Percentiles rank a stretch among this genome's conserved stretches.
Conservation (phyloP, 2,329 filamentous ascomycete species). For the Stagonosporopsis rhizophila region DNA sequence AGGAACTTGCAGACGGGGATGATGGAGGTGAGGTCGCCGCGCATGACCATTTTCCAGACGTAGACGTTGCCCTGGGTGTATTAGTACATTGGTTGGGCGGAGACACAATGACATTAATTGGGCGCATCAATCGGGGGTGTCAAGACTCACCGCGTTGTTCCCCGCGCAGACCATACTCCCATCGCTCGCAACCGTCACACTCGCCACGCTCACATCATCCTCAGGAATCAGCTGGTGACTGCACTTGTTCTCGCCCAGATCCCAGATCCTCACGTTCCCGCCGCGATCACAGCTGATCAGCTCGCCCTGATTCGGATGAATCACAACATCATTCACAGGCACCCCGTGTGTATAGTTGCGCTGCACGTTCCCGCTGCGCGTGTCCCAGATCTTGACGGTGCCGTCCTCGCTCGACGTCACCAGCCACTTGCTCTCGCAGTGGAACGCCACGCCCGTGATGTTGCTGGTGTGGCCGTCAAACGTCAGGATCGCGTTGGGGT, state of each 20-base stretch:
- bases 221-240: constrained; percentile 95
- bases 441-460: constrained; percentile 94
- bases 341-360: constrained; percentile 90
- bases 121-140: too few relatives aligned
- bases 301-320: constrained; percentile 98
- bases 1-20: constrained; percentile 87
- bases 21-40: constrained; percentile 80
- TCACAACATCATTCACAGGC: constrained; percentile 97
- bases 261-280: constrained; percentile 94
- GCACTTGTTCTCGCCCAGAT: constrained; percentile 95
- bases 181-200: constrained; percentile 94
- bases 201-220: constrained; percentile 91
- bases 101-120: too few relatives aligned
- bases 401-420: constrained; percentile 97
- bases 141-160: constrained; percentile 79
- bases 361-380: constrained; percentile 82
- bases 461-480: constrained; percentile 97
- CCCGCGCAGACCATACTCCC: constrained; percentile 91
- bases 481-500: constrained; percentile 88
- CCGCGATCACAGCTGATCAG: constrained; percentile 94
- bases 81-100: too few relatives aligned
- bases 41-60: constrained; percentile 92
- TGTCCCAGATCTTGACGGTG: constrained; percentile 98
- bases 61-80: constrained; percentile 90
- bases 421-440: constrained; percentile 99